These are phyloP conservation scores for Acephala macrosclerotiorum DNA, from an alignment of 2,329 filamentous ascomycete genomes.

Conservation along the genomic window DNA sequence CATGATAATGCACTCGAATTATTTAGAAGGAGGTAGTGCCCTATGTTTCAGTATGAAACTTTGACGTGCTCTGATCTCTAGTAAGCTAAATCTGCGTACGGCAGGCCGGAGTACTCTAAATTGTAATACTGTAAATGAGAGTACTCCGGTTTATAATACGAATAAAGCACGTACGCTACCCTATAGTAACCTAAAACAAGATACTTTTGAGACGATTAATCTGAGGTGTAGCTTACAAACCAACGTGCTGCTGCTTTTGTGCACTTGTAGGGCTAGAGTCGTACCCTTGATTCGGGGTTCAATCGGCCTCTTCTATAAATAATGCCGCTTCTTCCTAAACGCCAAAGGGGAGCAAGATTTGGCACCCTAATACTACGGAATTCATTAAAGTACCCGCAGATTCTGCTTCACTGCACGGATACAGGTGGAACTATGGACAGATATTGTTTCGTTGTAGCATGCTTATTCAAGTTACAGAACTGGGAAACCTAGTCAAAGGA, in stretches of 20 bases:
- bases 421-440: not conserved
- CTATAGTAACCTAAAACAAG: slow-evolving; percentile 1
- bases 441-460: not conserved
- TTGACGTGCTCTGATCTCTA: slow-evolving; percentile 1
- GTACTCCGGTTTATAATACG: not conserved
- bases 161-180: not conserved
- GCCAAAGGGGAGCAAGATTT: not conserved
- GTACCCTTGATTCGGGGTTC: not conserved
- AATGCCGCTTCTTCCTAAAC: not conserved
- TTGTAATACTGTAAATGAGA: not conserved
- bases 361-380: not conserved
- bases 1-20: not conserved
- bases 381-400: too few species aligned
- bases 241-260: not conserved
- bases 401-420: not conserved
- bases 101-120: not conserved
- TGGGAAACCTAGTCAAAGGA: not conserved
- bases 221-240: not conserved
- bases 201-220: not conserved
- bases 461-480: slow-evolving; percentile 1
- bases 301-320: not conserved
- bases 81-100: not conserved
- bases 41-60: not conserved
- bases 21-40: not conserved
- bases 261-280: not conserved